phyloP scores from a whole-genome alignment of 23 red algal species.

The Rhodosorus marinus region DNA sequence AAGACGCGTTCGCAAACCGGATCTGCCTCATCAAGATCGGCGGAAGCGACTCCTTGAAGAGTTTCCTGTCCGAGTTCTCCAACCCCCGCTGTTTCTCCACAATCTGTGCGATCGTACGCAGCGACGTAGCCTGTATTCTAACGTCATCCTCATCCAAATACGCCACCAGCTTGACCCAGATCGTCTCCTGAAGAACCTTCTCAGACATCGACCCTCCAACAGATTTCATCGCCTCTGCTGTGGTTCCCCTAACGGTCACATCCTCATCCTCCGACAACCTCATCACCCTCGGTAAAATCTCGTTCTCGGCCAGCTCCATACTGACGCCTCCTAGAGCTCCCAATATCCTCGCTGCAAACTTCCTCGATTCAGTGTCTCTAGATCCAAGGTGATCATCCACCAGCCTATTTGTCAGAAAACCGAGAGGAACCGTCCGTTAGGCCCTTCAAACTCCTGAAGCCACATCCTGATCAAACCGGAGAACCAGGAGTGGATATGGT shows the following conservation, averaged over 20 bases:
- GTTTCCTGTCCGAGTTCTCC: background rate
- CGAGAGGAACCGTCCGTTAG: too few relatives aligned
- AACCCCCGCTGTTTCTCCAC: conserved; percentile 23
- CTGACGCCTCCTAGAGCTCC: too few relatives aligned
- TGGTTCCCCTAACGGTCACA: conserved; percentile 43
- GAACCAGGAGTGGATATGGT: too few relatives aligned
- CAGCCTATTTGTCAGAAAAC: too few relatives aligned
- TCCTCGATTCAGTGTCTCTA: too few relatives aligned
- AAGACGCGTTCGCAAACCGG: background rate
- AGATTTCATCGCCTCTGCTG: conserved; percentile 35
- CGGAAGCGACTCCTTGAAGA: background rate
- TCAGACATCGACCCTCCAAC: conserved; percentile 34
- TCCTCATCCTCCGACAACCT: conserved; percentile 27
- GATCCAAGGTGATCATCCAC: too few relatives aligned
- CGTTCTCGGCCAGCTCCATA: conserved; percentile 36
- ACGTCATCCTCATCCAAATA: conserved; percentile 29
- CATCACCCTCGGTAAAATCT: conserved; percentile 29
- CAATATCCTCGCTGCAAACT: too few relatives aligned
- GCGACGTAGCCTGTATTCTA: conserved; percentile 25
- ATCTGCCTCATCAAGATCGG: background rate
- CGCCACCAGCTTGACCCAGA: conserved; percentile 28
- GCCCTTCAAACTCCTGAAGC: too few relatives aligned
- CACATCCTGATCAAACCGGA: too few relatives aligned
- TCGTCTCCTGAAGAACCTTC: conserved; percentile 13
- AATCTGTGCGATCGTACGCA: conserved; percentile 63